These are phyloP conservation scores for Yarrowia phangngaensis DNA, from an alignment of 805 yeast genomes.

Conservation along the genomic window DNA sequence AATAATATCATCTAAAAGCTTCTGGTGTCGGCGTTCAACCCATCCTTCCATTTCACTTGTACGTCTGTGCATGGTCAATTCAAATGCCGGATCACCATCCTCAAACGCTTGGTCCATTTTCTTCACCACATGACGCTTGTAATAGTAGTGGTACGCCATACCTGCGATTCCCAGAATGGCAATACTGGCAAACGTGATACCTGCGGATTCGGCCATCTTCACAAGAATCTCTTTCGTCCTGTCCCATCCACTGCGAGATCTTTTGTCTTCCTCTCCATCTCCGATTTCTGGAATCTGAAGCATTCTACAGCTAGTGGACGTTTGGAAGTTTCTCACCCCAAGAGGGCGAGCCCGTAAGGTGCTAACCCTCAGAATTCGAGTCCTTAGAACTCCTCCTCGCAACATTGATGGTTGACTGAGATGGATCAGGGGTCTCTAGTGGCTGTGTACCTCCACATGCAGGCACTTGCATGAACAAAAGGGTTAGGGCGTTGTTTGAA, in stretches of 20 bases:
- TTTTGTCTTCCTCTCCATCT: conserved; percentile 27
- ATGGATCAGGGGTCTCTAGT: no score
- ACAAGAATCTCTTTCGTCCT: conserved; percentile 25
- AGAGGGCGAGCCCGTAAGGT: background rate
- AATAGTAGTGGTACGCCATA: conserved; percentile 59
- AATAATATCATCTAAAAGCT: conserved; percentile 58
- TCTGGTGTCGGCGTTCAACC: conserved; percentile 70
- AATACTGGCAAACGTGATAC: conserved; percentile 66
- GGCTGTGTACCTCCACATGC: no score
- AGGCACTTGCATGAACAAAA: no score
- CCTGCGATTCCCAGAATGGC: conserved; percentile 71
- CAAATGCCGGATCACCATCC: conserved; percentile 60
- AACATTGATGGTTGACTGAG: no score
- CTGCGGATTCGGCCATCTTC: conserved; percentile 53
- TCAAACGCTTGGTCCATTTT: conserved; percentile 68
- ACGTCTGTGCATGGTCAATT: conserved; percentile 50
- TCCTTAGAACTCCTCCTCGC: no score
- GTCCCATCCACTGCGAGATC: conserved; percentile 7
- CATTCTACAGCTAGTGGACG: background rate
- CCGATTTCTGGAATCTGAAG: conserved; percentile 21
- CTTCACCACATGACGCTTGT: conserved; percentile 54
- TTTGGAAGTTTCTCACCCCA: background rate
- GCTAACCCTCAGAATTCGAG: no score
- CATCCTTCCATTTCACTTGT: conserved; percentile 44
- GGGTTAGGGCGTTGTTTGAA: no score